phyloP scores from a whole-genome alignment of 148 eudicot genomes.

The Hydrangea macrophylla region DNA sequence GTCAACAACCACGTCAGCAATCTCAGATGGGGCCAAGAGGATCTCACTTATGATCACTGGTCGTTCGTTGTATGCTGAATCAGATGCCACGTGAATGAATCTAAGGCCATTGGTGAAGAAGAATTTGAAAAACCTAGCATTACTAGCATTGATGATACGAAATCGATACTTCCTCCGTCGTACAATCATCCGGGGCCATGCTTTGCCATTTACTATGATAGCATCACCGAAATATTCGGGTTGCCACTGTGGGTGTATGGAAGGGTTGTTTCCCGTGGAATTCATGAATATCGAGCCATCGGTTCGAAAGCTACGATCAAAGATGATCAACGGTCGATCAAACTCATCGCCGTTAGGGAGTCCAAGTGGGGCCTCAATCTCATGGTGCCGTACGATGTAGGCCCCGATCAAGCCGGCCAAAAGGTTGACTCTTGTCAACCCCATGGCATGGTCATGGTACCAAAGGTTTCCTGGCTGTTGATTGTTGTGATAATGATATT shows the following conservation, averaged over 20 bases:
- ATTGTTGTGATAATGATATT: slow-evolving; percentile 49
- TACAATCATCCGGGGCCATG: slow-evolving; percentile 81
- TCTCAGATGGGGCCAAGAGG: slow-evolving; percentile 77
- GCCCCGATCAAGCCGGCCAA: slow-evolving; percentile 77
- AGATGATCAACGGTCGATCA: slow-evolving; percentile 58
- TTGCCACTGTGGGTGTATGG: slow-evolving; percentile 87
- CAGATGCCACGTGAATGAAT: slow-evolving; percentile 66
- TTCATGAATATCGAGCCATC: slow-evolving; percentile 79
- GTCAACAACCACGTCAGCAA: slow-evolving; percentile 68
- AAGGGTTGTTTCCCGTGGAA: slow-evolving; percentile 66
- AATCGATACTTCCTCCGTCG: slow-evolving; percentile 67
- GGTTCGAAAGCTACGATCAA: slow-evolving; percentile 50
- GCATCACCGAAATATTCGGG: slow-evolving; percentile 86
- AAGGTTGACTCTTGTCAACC: slow-evolving; percentile 78
- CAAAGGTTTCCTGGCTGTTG: slow-evolving; percentile 81
- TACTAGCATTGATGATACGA: slow-evolving; percentile 76
- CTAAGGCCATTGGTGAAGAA: slow-evolving; percentile 46
- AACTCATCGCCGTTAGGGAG: slow-evolving; percentile 56
- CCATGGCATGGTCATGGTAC: slow-evolving; percentile 97
- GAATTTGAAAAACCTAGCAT: slow-evolving; percentile 70
- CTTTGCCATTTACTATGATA: slow-evolving; percentile 81
- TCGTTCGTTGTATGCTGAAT: slow-evolving; percentile 49
- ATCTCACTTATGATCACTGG: slow-evolving; percentile 35
- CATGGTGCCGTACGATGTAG: slow-evolving; percentile 54
- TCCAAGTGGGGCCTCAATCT: slow-evolving; percentile 52